Evolutionary conservation across 176 grass and related monocot species (phyloP).

Genomic region (Guadua angustifolia): DNA sequence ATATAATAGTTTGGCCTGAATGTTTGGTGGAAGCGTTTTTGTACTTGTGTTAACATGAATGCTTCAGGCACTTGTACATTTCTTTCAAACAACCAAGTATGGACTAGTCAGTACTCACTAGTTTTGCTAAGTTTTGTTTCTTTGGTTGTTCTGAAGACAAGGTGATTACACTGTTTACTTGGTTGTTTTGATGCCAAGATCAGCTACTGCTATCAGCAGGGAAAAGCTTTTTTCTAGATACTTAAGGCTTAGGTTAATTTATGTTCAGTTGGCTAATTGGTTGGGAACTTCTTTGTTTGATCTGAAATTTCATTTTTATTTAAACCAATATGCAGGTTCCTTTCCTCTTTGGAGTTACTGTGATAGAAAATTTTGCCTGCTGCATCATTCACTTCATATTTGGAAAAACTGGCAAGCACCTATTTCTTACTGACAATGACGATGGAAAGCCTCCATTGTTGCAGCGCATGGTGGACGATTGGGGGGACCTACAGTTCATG

Average conservation of each 20-base stretch:
- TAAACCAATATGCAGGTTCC: slow-evolving; percentile 70
- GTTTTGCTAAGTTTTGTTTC: background rate
- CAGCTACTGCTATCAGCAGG: background rate
- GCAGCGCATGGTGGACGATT: slow-evolving; percentile 88
- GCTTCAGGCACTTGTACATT: slow-evolving; percentile 4
- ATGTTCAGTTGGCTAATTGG: background rate
- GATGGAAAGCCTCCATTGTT: slow-evolving; percentile 86
- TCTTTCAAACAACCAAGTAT: background rate
- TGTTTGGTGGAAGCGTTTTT: slow-evolving; percentile 16
- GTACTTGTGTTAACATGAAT: background rate
- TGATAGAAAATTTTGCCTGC: slow-evolving; percentile 79
- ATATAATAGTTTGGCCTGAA: background rate
- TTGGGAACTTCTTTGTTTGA: background rate
- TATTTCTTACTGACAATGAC: slow-evolving; percentile 82
- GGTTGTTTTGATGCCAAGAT: slow-evolving; percentile 1
- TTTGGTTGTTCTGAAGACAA: background rate
- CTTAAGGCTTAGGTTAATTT: slow-evolving; percentile 8
- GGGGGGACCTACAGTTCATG: slow-evolving; percentile 74
- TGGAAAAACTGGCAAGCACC: slow-evolving; percentile 91
- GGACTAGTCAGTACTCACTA: background rate
- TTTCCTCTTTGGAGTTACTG: slow-evolving; percentile 91
- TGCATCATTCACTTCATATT: slow-evolving; percentile 94
- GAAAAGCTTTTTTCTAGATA: background rate
- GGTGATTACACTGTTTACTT: background rate
- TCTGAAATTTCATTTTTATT: slow-evolving; percentile 16